Percentiles rank a stretch among this genome's conserved stretches.
phyloP scores from a whole-genome alignment of 108 stramenopile species.

The Fistulifera pelliculosa region DNA sequence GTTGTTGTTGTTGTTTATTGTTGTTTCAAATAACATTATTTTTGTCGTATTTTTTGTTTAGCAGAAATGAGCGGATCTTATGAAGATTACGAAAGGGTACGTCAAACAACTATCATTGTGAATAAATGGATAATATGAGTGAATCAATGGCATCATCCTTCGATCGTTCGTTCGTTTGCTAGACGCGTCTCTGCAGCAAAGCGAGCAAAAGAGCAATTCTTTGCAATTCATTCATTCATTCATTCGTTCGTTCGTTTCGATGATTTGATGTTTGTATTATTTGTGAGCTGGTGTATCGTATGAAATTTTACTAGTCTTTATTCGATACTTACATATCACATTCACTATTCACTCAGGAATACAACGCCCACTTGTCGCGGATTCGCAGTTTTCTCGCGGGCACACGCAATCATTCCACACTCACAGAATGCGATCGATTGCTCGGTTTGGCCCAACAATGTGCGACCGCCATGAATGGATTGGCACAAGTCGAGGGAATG shows the following conservation, averaged over 20 bases:
- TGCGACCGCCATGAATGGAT: constrained; percentile 61
- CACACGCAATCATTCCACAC: constrained; percentile 26
- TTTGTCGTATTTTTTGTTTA: neutral
- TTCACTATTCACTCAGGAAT: constrained; percentile 34
- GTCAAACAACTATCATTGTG: neutral
- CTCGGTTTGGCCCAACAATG: constrained; percentile 49
- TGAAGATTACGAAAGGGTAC: constrained; percentile 52
- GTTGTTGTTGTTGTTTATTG: too few relatives aligned
- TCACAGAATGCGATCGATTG: constrained; percentile 51
- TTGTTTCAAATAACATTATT: too few relatives aligned
- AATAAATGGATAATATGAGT: neutral
- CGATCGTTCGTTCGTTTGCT: too few relatives aligned
- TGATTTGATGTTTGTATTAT: neutral
- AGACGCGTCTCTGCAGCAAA: too few relatives aligned
- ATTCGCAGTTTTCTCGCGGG: constrained; percentile 62
- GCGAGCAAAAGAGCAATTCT: too few relatives aligned
- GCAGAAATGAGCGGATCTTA: constrained; percentile 18
- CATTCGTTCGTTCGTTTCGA: constrained; percentile 3
- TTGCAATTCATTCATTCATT: too few relatives aligned
- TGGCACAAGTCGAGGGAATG: constrained; percentile 73
- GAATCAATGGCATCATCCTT: too few relatives aligned
- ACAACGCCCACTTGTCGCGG: constrained; percentile 46
- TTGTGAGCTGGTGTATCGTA: too few relatives aligned
- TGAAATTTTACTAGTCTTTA: too few relatives aligned
- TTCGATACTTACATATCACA: too few relatives aligned